Evolutionary conservation across 2,329 filamentous ascomycete species (phyloP).

Genomic region (Gliomastix tumulicola): DNA sequence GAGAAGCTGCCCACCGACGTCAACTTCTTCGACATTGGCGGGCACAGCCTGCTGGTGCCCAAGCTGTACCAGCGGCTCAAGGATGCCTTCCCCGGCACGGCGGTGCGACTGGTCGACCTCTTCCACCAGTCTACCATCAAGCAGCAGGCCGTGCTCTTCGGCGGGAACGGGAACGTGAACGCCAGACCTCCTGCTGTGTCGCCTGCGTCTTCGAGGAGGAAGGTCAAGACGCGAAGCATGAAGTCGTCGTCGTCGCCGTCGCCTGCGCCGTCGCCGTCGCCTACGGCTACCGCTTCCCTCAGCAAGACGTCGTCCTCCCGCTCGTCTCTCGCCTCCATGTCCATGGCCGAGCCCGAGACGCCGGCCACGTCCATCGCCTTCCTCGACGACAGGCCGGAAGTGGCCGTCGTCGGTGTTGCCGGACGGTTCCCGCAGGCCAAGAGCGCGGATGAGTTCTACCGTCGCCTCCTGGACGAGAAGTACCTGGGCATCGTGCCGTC

Average conservation of each 20-base stretch:
- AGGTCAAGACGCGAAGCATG: not conserved
- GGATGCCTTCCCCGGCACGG: slow-evolving; percentile 2
- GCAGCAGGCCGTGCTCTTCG: slow-evolving; percentile 3
- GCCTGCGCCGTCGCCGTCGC: too few relatives aligned
- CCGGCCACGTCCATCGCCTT: slow-evolving; percentile 7
- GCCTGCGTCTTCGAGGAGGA: not conserved
- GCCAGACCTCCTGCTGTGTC: too few relatives aligned
- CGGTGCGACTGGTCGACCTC: slow-evolving; percentile 5
- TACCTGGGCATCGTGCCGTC: slow-evolving; percentile 2
- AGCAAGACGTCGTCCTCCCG: too few relatives aligned
- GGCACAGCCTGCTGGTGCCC: slow-evolving; percentile 8
- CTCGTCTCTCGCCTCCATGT: too few relatives aligned
- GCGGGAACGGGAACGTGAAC: not conserved
- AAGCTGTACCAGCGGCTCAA: slow-evolving; percentile 7
- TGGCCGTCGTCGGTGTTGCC: slow-evolving; percentile 5
- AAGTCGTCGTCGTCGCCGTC: slow-evolving; percentile 2
- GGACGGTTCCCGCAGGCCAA: slow-evolving; percentile 6
- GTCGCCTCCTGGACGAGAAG: slow-evolving; percentile 4
- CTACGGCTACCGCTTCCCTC: too few relatives aligned
- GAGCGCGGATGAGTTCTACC: slow-evolving; percentile 6
- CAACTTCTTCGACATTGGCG: slow-evolving; percentile 10
- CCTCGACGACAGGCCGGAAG: slow-evolving; percentile 3
- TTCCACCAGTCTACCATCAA: slow-evolving; percentile 7
- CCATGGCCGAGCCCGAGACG: slow-evolving; percentile 1
- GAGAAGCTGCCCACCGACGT: slow-evolving; percentile 1